Conservation (phyloP, 352 stramenopile species). For the Globisporangium nodosum region DNA sequence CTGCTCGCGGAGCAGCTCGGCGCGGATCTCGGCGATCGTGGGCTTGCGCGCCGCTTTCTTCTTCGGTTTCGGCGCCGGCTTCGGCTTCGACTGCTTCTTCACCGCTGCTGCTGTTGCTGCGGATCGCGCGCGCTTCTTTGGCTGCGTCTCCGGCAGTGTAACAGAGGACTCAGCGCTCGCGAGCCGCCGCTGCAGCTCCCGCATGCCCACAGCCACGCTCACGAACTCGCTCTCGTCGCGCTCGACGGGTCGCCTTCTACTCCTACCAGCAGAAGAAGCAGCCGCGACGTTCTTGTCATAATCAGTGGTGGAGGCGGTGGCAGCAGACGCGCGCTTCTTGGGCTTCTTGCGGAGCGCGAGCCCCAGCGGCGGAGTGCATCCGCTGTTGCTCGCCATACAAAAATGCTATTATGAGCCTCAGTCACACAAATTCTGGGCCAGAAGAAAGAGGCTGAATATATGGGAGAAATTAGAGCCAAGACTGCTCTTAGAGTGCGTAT, state of each 20-base stretch:
- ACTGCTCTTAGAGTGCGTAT: too few relatives aligned
- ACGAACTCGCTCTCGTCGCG: constrained; percentile 65
- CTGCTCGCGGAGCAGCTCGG: constrained; percentile 40
- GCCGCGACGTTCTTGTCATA: too few relatives aligned
- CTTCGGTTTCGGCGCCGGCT: background rate
- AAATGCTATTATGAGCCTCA: too few relatives aligned
- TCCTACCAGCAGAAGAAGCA: background rate
- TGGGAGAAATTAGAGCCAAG: too few relatives aligned
- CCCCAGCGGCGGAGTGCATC: too few relatives aligned
- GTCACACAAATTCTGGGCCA: too few relatives aligned
- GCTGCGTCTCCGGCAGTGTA: background rate
- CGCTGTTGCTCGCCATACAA: too few relatives aligned
- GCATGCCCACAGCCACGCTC: constrained; percentile 65
- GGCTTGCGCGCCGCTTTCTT: constrained; percentile 12
- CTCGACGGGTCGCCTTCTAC: background rate
- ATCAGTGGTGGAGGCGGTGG: too few relatives aligned
- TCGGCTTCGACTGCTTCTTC: background rate
- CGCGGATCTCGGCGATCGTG: constrained; percentile 39
- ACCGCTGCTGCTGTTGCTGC: background rate
- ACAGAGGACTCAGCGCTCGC: constrained; percentile 3
- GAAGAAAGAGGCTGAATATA: too few relatives aligned
- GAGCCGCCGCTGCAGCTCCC: constrained; percentile 59
- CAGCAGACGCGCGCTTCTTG: too few relatives aligned
- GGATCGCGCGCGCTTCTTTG: constrained; percentile 8
- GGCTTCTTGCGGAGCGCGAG: too few relatives aligned